Conservation (phyloP, 768 basidiomycete species). For the Boletus rufocinnamomeus region DNA sequence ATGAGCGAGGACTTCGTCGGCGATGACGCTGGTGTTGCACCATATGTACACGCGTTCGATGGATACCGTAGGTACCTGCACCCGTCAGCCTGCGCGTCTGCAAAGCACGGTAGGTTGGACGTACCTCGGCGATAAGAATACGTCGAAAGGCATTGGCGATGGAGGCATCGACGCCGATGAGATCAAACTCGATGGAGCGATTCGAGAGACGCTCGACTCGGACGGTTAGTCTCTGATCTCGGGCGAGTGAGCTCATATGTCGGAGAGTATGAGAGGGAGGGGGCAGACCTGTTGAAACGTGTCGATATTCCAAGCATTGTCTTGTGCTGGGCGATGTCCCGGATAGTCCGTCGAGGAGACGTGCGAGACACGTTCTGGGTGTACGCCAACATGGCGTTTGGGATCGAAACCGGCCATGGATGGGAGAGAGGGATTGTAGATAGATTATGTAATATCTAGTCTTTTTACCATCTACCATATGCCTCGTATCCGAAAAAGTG, state of each 20-base stretch:
- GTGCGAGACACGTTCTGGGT: slow-evolving; percentile 70
- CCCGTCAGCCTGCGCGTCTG: slow-evolving; percentile 1
- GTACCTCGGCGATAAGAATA: slow-evolving; percentile 91
- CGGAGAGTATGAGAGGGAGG: background rate
- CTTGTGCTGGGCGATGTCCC: slow-evolving; percentile 83
- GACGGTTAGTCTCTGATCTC: slow-evolving; percentile 65
- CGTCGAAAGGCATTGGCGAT: slow-evolving; percentile 94
- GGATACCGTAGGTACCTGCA: slow-evolving; percentile 85
- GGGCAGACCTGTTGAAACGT: slow-evolving; percentile 72
- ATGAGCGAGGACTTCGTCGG: slow-evolving; percentile 91
- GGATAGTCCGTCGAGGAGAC: slow-evolving; percentile 91
- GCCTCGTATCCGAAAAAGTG: slow-evolving; percentile 74
- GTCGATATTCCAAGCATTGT: slow-evolving; percentile 79
- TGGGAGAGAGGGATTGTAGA: background rate
- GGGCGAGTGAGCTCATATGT: slow-evolving; percentile 1
- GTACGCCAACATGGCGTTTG: slow-evolving; percentile 63
- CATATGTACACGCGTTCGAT: slow-evolving; percentile 91
- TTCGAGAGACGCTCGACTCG: slow-evolving; percentile 79
- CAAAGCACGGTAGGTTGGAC: slow-evolving; percentile 20
- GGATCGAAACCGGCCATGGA: slow-evolving; percentile 36
- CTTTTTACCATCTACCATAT: slow-evolving; percentile 26
- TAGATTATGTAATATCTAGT: slow-evolving; percentile 22
- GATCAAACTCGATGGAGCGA: slow-evolving; percentile 88
- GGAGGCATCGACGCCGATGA: slow-evolving; percentile 93
- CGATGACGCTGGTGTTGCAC: slow-evolving; percentile 93